Evolutionary conservation across 2,329 filamentous ascomycete species (phyloP).

Genomic region (Penicillium decumbens): DNA sequence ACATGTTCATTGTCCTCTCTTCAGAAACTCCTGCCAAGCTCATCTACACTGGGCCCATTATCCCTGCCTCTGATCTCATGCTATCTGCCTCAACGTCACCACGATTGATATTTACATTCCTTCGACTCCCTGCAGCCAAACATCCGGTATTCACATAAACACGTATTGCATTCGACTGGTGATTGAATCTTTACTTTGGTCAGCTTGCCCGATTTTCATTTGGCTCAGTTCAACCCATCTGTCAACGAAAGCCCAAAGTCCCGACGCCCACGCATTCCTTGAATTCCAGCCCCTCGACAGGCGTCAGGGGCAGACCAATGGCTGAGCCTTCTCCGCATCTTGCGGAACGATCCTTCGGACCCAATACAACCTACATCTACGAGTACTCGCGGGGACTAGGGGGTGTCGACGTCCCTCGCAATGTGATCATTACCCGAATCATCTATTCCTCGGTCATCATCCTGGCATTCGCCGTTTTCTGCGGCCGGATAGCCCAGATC

Average conservation of each 20-base stretch:
- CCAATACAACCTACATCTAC: constrained; percentile 39
- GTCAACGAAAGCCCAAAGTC: background rate
- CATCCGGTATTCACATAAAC: background rate
- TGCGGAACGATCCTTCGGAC: constrained; percentile 26
- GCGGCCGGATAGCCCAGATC: constrained; percentile 41
- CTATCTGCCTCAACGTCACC: background rate
- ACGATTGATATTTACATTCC: constrained; percentile 12
- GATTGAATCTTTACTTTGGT: background rate
- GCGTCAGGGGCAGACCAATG: constrained; percentile 25
- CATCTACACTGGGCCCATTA: background rate
- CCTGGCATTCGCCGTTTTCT: constrained; percentile 36
- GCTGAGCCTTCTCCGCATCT: constrained; percentile 22
- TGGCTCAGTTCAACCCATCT: background rate
- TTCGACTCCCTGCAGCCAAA: constrained; percentile 8
- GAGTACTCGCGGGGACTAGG: constrained; percentile 39
- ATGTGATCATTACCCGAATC: constrained; percentile 38
- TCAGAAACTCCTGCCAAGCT: background rate
- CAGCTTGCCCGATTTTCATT: background rate
- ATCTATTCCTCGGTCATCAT: constrained; percentile 37
- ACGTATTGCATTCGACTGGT: background rate
- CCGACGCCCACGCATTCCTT: background rate
- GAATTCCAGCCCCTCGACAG: constrained; percentile 2
- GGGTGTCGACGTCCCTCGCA: constrained; percentile 39
- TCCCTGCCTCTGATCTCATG: constrained; percentile 3
- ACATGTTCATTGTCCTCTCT: background rate